A percentile compares a stretch with the other conserved stretches of the same genome.
phyloP scores from a whole-genome alignment of 106 monocot genomes.

The Phalaenopsis aphrodite region DNA sequence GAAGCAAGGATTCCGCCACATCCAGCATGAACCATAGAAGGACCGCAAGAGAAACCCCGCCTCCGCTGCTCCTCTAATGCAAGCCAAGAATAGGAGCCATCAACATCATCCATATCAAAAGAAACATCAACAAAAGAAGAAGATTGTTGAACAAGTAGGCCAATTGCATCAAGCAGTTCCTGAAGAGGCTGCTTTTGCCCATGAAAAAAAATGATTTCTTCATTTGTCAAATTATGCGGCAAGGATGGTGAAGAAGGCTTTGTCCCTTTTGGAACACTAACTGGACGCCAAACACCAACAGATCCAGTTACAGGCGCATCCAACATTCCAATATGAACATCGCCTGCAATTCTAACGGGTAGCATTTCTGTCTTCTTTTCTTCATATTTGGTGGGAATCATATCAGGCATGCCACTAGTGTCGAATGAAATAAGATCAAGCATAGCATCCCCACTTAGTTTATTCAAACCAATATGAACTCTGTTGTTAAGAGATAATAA shows the following conservation, averaged over 20 bases:
- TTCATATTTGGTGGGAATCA: constrained; percentile 36
- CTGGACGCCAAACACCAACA: constrained; percentile 91
- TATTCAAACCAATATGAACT: constrained; percentile 27
- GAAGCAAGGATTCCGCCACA: constrained; percentile 84
- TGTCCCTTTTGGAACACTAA: constrained; percentile 51
- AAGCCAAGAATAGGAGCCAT: constrained; percentile 74
- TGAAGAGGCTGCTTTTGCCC: constrained; percentile 56
- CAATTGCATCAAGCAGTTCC: constrained; percentile 73
- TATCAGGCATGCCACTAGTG: constrained; percentile 15
- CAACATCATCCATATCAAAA: constrained; percentile 66
- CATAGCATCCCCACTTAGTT: constrained; percentile 20
- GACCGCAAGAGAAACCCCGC: constrained; percentile 84
- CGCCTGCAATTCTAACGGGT: constrained; percentile 72
- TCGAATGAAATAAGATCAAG: constrained; percentile 30
- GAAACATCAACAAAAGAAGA: constrained; percentile 74
- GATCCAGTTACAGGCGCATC: constrained; percentile 34
- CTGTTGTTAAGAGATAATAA: constrained; percentile 42
- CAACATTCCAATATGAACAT: constrained; percentile 46
- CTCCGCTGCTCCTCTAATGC: constrained; percentile 77
- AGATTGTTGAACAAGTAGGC: constrained; percentile 76
- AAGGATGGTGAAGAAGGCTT: constrained; percentile 36
- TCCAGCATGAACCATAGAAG: constrained; percentile 86
- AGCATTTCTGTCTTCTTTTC: constrained; percentile 55
- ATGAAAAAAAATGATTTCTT: constrained; percentile 22
- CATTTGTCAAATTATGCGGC: constrained; percentile 21